Base-by-base conservation (phyloP, 2,329 filamentous ascomycete genomes). In the Colletotrichum theobromicola region DNA sequence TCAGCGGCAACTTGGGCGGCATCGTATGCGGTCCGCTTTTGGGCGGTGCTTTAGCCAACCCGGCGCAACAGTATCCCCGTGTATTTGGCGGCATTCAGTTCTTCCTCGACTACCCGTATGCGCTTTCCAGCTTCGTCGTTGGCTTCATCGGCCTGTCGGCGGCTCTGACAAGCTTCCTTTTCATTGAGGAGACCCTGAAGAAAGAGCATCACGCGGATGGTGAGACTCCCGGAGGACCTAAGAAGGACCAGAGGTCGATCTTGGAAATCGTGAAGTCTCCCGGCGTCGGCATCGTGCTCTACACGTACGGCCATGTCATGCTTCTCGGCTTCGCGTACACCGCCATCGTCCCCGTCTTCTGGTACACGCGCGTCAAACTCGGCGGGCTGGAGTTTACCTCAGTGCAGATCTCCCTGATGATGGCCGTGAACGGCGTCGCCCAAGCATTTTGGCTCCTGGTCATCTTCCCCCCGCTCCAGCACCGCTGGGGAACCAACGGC, bases 361-460 rank as follows among this genome's bases (percentile, higher is more conserved):
- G 91, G 84, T 95, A 89, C 82, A 94, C 92, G 0, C 86, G 88
- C 4, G 78, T 93, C 7, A 7, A 80, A 0, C 86, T 93, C 0
- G 94, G 94, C 37, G 94, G 94, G 0, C 89, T 92, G 62, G 90
- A 88, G 4, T 93, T 95, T 81, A 83, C 87, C 0, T 85, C 93
- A 0, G 80, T 89, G 5, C 88, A 90, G 67, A 96, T 95, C 76
- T 92, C 93, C 2, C 78, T 91, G 4, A 90, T 93, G 83, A 89
- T 96, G 84, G 90, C 88, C 2, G 72, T 92, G 2, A 89, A 88
- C 26, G 94, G 94, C 15, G 83, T 90, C 18, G 87, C 90, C 5
- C 94, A 96, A 81, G 91, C 93, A 1, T 72, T 90, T 8, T 96
- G 94, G 94, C 89, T 95, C 3, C 86, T 96, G 0, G 76, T 94